A percentile compares a stretch with the other conserved stretches of the same genome.
Evolutionary conservation across 2,329 filamentous ascomycete genomes (phyloP).

Genomic region (Aspergillus hortae): DNA sequence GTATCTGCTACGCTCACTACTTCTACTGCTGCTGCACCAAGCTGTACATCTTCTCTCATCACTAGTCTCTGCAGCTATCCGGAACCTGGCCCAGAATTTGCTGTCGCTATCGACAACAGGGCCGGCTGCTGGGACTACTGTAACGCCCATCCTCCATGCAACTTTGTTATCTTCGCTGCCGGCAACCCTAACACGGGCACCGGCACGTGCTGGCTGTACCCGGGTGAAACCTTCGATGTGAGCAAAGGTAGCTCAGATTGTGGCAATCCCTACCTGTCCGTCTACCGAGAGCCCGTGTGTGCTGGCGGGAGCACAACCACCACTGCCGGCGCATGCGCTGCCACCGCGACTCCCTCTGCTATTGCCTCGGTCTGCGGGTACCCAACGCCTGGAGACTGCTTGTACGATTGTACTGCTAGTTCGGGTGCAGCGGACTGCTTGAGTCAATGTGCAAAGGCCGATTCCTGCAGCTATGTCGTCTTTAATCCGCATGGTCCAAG

Average conservation of each 20-base stretch:
- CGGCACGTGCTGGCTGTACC: constrained; percentile 20
- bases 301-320: constrained; percentile 8
- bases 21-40: not conserved
- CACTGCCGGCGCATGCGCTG: constrained; percentile 21
- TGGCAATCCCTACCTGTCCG: not conserved
- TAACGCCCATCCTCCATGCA: constrained; percentile 26
- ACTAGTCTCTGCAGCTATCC: not conserved
- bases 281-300: not conserved
- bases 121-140: constrained; percentile 29
- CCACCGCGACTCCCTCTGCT: constrained; percentile 26
- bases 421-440: not conserved
- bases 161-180: constrained; percentile 27
- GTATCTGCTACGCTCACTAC: not conserved
- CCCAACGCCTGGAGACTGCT: constrained; percentile 24
- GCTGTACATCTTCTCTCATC: not conserved
- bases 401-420: constrained; percentile 6
- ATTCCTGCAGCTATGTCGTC: not conserved
- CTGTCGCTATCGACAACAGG: constrained; percentile 20
- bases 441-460: not conserved
- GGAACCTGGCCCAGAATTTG: constrained; percentile 10
- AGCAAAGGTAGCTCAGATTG: not conserved
- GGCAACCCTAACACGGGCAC: constrained; percentile 25
- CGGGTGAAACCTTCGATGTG: not conserved
- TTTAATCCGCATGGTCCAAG: constrained; percentile 13
- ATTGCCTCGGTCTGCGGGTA: constrained; percentile 30